These are phyloP conservation scores for Rhodotorula sp. DNA, from an alignment of 1,284 basidiomycete genomes.

Conservation along the genomic window DNA sequence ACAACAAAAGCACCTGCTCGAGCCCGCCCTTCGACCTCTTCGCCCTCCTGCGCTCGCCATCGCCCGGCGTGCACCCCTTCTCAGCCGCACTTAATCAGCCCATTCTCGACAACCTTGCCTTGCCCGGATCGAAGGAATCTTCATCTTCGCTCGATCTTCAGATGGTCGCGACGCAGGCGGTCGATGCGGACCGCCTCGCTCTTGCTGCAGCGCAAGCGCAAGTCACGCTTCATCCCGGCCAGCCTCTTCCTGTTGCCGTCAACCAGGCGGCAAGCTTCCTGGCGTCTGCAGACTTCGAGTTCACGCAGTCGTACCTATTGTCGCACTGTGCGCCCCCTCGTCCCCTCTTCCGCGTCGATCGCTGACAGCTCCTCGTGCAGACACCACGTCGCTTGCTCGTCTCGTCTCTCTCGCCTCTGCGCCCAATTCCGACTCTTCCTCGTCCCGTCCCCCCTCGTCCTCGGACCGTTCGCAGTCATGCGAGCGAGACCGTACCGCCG, in stretches of 20 bases:
- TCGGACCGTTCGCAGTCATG: background rate
- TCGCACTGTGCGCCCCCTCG: conserved; percentile 3
- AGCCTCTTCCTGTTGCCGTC: conserved; percentile 7
- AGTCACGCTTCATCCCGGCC: background rate
- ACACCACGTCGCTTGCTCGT: conserved; percentile 24
- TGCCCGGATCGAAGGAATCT: background rate
- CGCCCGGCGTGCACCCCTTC: conserved; percentile 6
- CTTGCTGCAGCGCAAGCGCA: background rate
- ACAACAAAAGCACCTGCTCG: background rate
- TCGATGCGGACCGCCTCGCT: background rate
- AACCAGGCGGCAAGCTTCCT: conserved; percentile 16
- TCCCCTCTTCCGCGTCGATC: background rate
- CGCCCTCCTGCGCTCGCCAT: conserved; percentile 4
- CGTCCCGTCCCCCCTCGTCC: background rate
- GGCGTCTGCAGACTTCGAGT: conserved; percentile 22
- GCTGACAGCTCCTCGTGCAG: background rate
- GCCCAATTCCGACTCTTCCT: background rate
- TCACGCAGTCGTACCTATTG: conserved; percentile 23
- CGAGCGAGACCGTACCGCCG: background rate
- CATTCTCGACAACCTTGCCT: background rate
- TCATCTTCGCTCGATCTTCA: no score
- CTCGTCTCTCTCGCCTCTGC: conserved; percentile 27
- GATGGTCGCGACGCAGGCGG: no score
- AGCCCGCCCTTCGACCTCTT: conserved; percentile 16
- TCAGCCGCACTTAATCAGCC: background rate